Evolutionary conservation across 306 rosid species (phyloP), one percentile per base, ranked within the genome.

Genomic region (Hippophae gyantsensis): DNA sequence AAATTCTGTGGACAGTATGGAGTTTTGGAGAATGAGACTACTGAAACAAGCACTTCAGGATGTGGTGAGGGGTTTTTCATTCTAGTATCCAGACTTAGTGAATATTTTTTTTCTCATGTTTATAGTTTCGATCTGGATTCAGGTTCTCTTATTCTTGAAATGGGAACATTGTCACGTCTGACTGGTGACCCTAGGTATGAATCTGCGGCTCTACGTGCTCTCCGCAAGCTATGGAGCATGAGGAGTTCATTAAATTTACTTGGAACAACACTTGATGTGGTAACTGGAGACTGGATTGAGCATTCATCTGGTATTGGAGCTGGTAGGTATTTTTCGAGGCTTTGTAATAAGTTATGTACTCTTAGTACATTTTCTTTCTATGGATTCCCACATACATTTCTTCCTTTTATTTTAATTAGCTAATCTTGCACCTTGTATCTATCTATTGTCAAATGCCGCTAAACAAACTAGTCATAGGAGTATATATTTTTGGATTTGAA

Each of bases 121-220:
- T 67, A 58, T 76, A 66, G 18, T 72, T 69, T 74, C 61, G 46
- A 10, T 69, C 50, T 71, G 55, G 59, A 47, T 64, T 68, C 76
- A 92, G 98, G 98, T 75, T 92, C 98, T 48, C 77, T 92, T 57
- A 92, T 92, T 81, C 95, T 92, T 76, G 98, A 88, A 84, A 92
- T 92, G 98, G 96, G 98, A 61, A 95, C 96, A 56, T 80, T 92
- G 68, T 92, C 98, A 38, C 90, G 75, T 81, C 25, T 92, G 75
- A 92, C 96, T 11, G 93, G 95, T 65, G 86, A 92, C 76, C 84
- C 85, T 43, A 87, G 57, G 66, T 92, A 79, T 50, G 98, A 92
- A 75, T 76, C 81, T 49, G 93, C 68, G 68, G 98, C 98, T 70
- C 72, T 92, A 76, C 88, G 81, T 61, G 92, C 98, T 57, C 86